A percentile compares a stretch with the other conserved stretches of the same genome.
Conservation (phyloP, 257 asterid species). For the Solanum chaucha region DNA sequence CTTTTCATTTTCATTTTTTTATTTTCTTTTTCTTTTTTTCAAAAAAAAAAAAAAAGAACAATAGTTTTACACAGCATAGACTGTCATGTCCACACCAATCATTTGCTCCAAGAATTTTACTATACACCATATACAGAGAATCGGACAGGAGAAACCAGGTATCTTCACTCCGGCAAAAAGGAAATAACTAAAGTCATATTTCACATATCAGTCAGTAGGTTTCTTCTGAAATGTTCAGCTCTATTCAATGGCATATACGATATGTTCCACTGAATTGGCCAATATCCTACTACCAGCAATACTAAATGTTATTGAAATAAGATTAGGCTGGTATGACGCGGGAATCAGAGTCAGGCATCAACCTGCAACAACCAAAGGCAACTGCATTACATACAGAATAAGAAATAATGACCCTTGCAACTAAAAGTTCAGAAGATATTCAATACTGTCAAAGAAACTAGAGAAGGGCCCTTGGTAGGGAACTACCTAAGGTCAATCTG, state of each 20-base stretch:
- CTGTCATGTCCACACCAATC: conserved; percentile 14
- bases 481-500: not conserved
- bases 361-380: conserved; percentile 9
- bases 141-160: conserved; percentile 12
- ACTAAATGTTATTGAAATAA: not conserved
- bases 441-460: not conserved
- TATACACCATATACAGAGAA: conserved; percentile 29
- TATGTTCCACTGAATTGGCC: not conserved
- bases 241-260: not conserved
- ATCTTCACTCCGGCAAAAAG: conserved; percentile 5
- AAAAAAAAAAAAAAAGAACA: not conserved
- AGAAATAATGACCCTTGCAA: not conserved
- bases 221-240: conserved; percentile 3
- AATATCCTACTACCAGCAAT: not conserved
- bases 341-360: conserved; percentile 1
- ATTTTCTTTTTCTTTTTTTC: not conserved
- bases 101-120: conserved; percentile 16
- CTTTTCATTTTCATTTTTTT: not conserved
- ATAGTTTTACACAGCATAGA: conserved; percentile 5
- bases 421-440: not conserved
- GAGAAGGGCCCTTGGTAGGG: not conserved
- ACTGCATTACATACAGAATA: not conserved
- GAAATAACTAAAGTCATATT: conserved; percentile 6
- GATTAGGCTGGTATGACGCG: not conserved
- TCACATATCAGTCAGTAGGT: conserved; percentile 21